A percentile compares a stretch with the other conserved stretches of the same genome.
Conservation (phyloP, 805 yeast genomes). For the Brettanomyces custersianus region DNA sequence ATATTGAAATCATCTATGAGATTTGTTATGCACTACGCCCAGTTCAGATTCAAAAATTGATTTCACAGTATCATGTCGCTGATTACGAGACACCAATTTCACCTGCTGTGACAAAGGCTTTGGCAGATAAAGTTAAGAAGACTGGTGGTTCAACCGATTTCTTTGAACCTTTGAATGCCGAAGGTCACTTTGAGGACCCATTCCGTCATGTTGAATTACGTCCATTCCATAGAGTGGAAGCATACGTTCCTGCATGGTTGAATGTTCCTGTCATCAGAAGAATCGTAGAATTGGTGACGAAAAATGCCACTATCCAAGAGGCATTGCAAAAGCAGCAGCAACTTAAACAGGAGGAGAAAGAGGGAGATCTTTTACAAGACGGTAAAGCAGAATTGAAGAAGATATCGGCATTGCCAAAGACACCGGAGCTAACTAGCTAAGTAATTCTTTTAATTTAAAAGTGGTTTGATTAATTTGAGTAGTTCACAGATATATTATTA, state of each 20-base stretch:
- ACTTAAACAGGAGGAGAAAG: constrained; percentile 1
- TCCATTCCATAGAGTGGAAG: constrained; percentile 74
- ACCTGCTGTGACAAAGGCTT: constrained; percentile 66
- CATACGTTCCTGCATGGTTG: constrained; percentile 92
- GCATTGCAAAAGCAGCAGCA: constrained; percentile 13
- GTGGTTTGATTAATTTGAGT: too few species aligned
- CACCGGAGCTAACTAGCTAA: too few species aligned
- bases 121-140: constrained; percentile 70
- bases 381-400: background rate
- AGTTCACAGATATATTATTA: background rate
- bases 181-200: constrained; percentile 77
- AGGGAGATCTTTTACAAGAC: background rate
- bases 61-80: constrained; percentile 81
- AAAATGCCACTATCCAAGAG: constrained; percentile 68
- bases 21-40: constrained; percentile 92
- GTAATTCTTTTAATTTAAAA: too few species aligned
- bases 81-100: constrained; percentile 93
- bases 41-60: constrained; percentile 87
- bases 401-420: too few species aligned
- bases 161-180: constrained; percentile 59
- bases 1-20: constrained; percentile 85
- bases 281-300: constrained; percentile 80
- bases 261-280: constrained; percentile 82
- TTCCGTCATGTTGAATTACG: constrained; percentile 65
- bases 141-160: constrained; percentile 52